phyloP scores from a whole-genome alignment of 1,139 yeast genomes.

The Blastobotrys serpentis region DNA sequence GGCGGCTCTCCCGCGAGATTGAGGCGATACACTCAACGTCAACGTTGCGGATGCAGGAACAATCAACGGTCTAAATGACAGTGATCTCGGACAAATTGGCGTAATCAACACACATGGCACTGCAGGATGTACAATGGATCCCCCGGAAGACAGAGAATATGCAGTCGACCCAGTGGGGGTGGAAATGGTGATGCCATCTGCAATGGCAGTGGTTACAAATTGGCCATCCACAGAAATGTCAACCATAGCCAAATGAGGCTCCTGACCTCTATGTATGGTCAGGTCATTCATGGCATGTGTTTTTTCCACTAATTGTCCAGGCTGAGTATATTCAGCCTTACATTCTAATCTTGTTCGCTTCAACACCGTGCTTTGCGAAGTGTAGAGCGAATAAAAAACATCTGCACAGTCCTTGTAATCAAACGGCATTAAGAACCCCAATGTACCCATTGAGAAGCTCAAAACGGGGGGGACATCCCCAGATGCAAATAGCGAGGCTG shows the following conservation, averaged over 20 bases:
- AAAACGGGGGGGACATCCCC: conserved; percentile 75
- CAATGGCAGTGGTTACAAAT: conserved; percentile 82
- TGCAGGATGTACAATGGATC: conserved; percentile 86
- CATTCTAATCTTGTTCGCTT: conserved; percentile 79
- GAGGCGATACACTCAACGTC: conserved; percentile 52
- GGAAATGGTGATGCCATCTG: conserved; percentile 81
- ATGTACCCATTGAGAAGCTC: conserved; percentile 85
- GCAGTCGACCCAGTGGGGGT: conserved; percentile 98
- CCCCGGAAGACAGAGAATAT: conserved; percentile 85
- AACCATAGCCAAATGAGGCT: conserved; percentile 79
- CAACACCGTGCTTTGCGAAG: conserved; percentile 65
- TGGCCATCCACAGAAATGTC: conserved; percentile 81
- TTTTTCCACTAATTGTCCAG: not conserved
- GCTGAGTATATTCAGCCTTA: conserved; percentile 39
- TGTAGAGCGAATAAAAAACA: conserved; percentile 67
- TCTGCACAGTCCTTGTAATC: conserved; percentile 56
- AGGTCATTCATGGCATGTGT: conserved; percentile 69
- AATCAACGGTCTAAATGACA: conserved; percentile 82
- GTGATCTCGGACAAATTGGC: conserved; percentile 91
- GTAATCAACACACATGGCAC: conserved; percentile 81
- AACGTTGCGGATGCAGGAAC: conserved; percentile 73
- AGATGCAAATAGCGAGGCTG: conserved; percentile 57
- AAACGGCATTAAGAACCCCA: conserved; percentile 88
- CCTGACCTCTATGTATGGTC: conserved; percentile 80
- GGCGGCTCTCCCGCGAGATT: conserved; percentile 39